Evolutionary conservation across 148 eudicot genomes (phyloP).

Genomic region (Diospyros kaki): DNA sequence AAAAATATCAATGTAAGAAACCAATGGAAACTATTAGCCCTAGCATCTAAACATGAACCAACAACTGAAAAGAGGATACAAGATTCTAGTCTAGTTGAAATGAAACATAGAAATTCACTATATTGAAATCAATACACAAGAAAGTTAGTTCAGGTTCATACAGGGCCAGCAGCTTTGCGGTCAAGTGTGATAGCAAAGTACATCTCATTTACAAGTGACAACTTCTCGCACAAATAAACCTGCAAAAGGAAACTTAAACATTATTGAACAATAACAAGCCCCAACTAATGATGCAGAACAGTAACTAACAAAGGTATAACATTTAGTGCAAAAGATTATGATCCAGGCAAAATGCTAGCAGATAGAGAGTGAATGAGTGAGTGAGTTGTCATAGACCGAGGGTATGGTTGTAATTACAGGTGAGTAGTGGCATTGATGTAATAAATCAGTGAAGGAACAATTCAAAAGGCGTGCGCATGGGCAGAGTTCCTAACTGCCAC

Average conservation of each 20-base stretch:
- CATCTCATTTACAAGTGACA: slow-evolving; percentile 88
- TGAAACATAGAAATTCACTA: not conserved
- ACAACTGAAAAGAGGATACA: not conserved
- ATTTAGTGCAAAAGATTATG: too few relatives aligned
- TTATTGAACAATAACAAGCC: not conserved
- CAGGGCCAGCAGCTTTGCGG: slow-evolving; percentile 85
- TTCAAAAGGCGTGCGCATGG: too few relatives aligned
- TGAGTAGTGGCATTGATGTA: too few relatives aligned
- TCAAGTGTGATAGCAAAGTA: slow-evolving; percentile 98
- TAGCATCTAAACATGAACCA: not conserved
- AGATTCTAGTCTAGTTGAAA: not conserved
- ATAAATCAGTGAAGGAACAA: too few relatives aligned
- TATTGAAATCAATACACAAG: not conserved
- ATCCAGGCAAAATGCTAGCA: too few relatives aligned
- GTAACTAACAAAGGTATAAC: too few relatives aligned
- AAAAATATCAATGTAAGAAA: not conserved
- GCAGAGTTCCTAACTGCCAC: too few relatives aligned
- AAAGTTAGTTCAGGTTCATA: slow-evolving; percentile 39
- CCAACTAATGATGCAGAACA: too few relatives aligned
- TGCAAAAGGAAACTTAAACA: slow-evolving; percentile 17
- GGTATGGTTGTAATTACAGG: too few relatives aligned
- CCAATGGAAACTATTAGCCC: not conserved
- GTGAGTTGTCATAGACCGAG: too few relatives aligned
- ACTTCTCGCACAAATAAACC: slow-evolving; percentile 88
- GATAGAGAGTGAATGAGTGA: too few relatives aligned